phyloP scores from a whole-genome alignment of 2,329 filamentous ascomycete genomes.

The Penicillium vulpinum region DNA sequence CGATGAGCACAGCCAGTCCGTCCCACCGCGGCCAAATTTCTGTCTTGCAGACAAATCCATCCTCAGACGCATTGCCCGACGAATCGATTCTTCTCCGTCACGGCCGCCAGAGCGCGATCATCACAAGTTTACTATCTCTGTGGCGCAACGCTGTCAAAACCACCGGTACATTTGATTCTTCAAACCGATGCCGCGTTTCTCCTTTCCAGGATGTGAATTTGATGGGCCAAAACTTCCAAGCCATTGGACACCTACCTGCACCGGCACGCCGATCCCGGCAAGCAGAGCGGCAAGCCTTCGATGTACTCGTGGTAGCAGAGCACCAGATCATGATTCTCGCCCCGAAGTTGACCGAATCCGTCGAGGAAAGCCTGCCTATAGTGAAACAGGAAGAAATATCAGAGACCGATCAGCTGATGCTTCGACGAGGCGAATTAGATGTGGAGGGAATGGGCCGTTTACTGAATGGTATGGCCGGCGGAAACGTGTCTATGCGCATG shows the following conservation, averaged over 20 bases:
- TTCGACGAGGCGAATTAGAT: conserved; percentile 47
- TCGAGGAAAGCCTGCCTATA: conserved; percentile 15
- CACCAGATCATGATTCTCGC: conserved; percentile 43
- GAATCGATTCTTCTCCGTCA: conserved; percentile 49
- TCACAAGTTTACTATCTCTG: conserved; percentile 46
- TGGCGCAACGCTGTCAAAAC: conserved; percentile 45
- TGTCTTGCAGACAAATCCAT: conserved; percentile 40
- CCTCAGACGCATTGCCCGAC: conserved; percentile 39
- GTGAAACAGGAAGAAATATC: conserved; percentile 20
- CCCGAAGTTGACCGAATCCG: conserved; percentile 30
- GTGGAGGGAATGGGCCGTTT: conserved; percentile 51
- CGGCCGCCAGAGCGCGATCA: conserved; percentile 41
- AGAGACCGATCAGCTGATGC: conserved; percentile 44
- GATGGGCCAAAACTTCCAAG: conserved; percentile 44
- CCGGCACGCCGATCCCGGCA: conserved; percentile 25
- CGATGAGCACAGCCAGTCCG: conserved; percentile 27
- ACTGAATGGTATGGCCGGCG: conserved; percentile 44
- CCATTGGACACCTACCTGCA: conserved; percentile 39
- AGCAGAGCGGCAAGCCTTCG: conserved; percentile 29
- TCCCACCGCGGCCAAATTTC: conserved; percentile 45
- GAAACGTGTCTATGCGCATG: conserved; percentile 31
- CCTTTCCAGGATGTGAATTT: conserved; percentile 41
- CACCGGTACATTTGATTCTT: conserved; percentile 42
- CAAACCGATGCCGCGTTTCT: conserved; percentile 40
- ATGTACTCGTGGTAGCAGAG: conserved; percentile 45